Base-by-base conservation (phyloP, 306 rosid genomes). In the Hippophae tibetana region DNA sequence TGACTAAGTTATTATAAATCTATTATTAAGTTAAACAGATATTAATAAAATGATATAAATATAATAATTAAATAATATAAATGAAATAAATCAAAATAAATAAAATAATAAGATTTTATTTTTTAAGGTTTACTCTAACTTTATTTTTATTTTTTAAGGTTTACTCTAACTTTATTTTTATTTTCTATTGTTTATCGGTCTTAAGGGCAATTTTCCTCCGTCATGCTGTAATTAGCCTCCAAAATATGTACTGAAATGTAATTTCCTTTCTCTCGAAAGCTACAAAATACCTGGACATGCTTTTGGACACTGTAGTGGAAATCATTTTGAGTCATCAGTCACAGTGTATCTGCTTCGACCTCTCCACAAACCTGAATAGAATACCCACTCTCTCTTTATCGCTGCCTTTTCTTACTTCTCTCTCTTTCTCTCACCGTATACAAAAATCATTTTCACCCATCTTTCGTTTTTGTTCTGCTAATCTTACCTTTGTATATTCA, bases 271-370 rank as follows among this genome's bases (percentile, higher is more conserved):
- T 74, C 76, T 71, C 60, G 72, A 82, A 80, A 82, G 76, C 81
- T 79, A 75, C 84, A 78, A 75, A 78, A 73, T 60, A 71, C 84
- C 78, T 65, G 65, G 77, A 83, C 85, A 68, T 79, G 85, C 84
- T 75, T 76, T 82, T 60, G 80, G 56, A 31, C 61, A 48, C 44
- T 23, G 70, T 57, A 31, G 73, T 63, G 67, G 85, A 76, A 76
- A 74, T 72, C 73, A 60, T 70, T 82, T 77, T 81, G 86, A 85
- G 84, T 82, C 77, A 9, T 79, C 77, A 26, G 23, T 18, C 23
- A 18, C 23, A 13, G 87, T 79, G 66, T 55, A 58, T 76, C 84
- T 72, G 69, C 77, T 69, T 75, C 86, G 76, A 69, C 73, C 67
- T 64, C 73, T 23, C 73, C 65, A 73, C 72, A 52, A 2, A 52